phyloP scores from a whole-genome alignment of 805 yeast species.

The Myxozyma neglecta region DNA sequence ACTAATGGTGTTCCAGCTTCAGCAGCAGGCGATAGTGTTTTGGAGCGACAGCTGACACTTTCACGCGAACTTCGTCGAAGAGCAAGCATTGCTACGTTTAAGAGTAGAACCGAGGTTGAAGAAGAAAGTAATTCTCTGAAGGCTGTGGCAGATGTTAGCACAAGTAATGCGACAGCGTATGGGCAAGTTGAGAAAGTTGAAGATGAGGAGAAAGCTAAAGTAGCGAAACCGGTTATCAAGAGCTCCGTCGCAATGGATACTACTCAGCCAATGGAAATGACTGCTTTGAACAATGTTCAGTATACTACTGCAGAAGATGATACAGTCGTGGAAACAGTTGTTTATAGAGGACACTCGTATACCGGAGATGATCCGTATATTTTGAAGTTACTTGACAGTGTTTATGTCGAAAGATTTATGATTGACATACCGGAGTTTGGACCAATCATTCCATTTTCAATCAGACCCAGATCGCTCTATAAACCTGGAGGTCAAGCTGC shows the following conservation, averaged over 20 bases:
- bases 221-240: not conserved
- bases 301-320: not conserved
- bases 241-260: not conserved
- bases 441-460: constrained; percentile 30
- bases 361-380: constrained; percentile 67
- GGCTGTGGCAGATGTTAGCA: constrained; percentile 29
- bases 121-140: constrained; percentile 16
- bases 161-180: constrained; percentile 26
- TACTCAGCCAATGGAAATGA: constrained; percentile 7
- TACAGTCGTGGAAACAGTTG: constrained; percentile 7
- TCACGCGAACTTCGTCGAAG: constrained; percentile 25
- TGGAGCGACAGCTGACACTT: constrained; percentile 15
- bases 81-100: constrained; percentile 19
- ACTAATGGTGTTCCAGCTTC: not conserved
- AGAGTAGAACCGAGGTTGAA: constrained; percentile 1
- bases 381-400: constrained; percentile 52
- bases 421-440: constrained; percentile 73
- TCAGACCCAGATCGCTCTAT: constrained; percentile 19
- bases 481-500: constrained; percentile 3
- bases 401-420: constrained; percentile 57
- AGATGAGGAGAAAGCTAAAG: not conserved
- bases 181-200: constrained; percentile 26
- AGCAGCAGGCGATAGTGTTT: constrained; percentile 6
- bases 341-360: constrained; percentile 47
- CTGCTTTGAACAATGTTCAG: not conserved